Base-by-base conservation (phyloP, 495 filamentous ascomycete species). In the Halenospora varia region DNA sequence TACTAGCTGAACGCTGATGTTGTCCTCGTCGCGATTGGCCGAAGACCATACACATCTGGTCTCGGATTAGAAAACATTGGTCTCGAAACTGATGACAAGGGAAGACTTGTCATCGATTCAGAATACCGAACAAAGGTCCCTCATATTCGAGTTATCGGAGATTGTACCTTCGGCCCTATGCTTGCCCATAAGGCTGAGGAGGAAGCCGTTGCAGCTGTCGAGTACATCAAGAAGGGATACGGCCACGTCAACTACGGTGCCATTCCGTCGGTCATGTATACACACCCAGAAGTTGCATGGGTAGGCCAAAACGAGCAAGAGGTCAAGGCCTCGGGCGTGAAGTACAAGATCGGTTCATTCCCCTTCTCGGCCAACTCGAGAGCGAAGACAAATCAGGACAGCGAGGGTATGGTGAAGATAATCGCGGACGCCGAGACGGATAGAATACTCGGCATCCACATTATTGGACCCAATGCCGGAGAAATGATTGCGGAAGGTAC, bases 401-500 rank as follows among this genome's bases (percentile, higher is more conserved):
- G 91, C 17, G 94, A 98, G 52, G 94, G 94, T 64, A 76, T 95
- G 71, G 94, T 98, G 63, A 98, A 98, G 85, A 96, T 98, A 77
- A 78, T 98, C 60, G 85, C 91, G 29, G 94, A 97, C 71, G 92
- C 92, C 59, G 91, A 97, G 82, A 97, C 94, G 48, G 94, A 98
- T 76, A 83, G 94, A 57, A 86, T 98, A 57, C 77, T 98, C 53
- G 94, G 94, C 63, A 85, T 96, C 56, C 94, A 98, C 81, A 97
- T 98, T 75, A 84, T 98, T 65, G 94, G 94, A 47, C 82, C 95
- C 68, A 92, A 90, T 72, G 94, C 94, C 41, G 94, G 94, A 65
- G 94, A 98, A 82, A 96, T 98, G 95, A 96, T 98, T 77, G 94
- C 93, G 17, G 94, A 98, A 79, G 94, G 88, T 54, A 93, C 92